Evolutionary conservation across 2,329 filamentous ascomycete species (phyloP), one percentile per base, ranked within the genome.

Genomic region (Podosphaera fusca): DNA sequence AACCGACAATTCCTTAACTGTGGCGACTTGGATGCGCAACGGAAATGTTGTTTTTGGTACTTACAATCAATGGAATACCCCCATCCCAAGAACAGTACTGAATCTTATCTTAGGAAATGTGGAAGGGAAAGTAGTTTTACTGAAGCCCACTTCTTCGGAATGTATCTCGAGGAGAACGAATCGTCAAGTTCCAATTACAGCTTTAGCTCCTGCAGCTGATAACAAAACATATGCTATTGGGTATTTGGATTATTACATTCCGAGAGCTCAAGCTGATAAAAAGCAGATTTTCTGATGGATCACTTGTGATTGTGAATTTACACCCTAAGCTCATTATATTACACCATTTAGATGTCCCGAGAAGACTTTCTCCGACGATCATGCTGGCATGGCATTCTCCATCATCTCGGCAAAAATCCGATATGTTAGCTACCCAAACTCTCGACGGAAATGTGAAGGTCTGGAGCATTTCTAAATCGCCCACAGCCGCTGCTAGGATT

Each of bases 221-320:
- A 95, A 87, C 70, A 80, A 87, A 63, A 95, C 89, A 8, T 96
- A 95, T 74, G 90, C 92, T 4, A 92, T 98, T 69, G 92, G 92
- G 86, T 94, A 75, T 69, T 45, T 50, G 9, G 8, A 5, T 31
- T 5, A 31, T 3, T 12, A 9, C 2, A 8, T 33, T 45, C 12
- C 10, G 31, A 53, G 12, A 4, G 7, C 12, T 31, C 4, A 30
- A 31, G 7, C 61, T 65, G 55, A 66, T 49, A 51, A 21, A 36
- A 34, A 47, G 2, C 60, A 95, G 90, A 31, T 96, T 95, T 69
- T 81, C 90, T 67, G 98, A 96, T 71, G 92, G 92, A 55, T 94
- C 90, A 7, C 84, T 96, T 14, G 73, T 98, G 52, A 84, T 98
- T 61, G 90, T 87, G 55, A 87, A 83, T 7, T 74, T 98, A 29